Percentiles rank a stretch among this genome's conserved stretches.
These are phyloP conservation scores for Detonula confervacea DNA, from an alignment of 352 stramenopile genomes.

Conservation along the genomic window DNA sequence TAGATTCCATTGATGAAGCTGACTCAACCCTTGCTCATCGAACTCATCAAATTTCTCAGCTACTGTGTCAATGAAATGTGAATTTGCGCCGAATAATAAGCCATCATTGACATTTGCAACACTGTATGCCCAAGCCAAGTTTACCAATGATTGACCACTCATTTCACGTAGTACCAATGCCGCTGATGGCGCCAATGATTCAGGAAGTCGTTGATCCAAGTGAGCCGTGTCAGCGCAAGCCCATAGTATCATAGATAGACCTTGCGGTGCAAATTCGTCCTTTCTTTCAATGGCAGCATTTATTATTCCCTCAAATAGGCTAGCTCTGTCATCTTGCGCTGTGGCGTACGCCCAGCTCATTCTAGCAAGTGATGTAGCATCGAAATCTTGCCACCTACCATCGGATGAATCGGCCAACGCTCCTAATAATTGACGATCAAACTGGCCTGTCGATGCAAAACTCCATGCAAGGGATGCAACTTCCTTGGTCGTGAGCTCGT, in stretches of 20 bases:
- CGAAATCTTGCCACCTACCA: slow-evolving; percentile 31
- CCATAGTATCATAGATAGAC: slow-evolving; percentile 48
- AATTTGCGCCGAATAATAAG: slow-evolving; percentile 27
- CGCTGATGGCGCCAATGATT: slow-evolving; percentile 22
- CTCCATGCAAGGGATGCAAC: slow-evolving; percentile 50
- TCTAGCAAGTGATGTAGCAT: slow-evolving; percentile 40
- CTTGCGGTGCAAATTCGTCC: slow-evolving; percentile 41
- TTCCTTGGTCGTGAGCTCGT: slow-evolving; percentile 33
- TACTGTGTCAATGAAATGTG: no score
- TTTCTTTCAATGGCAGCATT: slow-evolving; percentile 17
- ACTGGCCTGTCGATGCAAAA: slow-evolving; percentile 35
- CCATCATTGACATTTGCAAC: slow-evolving; percentile 42
- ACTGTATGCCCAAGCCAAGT: slow-evolving; percentile 53
- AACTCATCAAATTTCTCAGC: no score
- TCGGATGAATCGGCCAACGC: slow-evolving; percentile 39
- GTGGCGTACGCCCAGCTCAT: slow-evolving; percentile 48
- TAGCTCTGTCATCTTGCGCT: slow-evolving; percentile 20
- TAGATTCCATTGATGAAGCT: slow-evolving; percentile 53
- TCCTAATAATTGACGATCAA: slow-evolving; percentile 35
- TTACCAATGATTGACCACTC: slow-evolving; percentile 41
- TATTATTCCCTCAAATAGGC: slow-evolving; percentile 34
- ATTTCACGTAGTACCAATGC: slow-evolving; percentile 23
- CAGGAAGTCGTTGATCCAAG: slow-evolving; percentile 27
- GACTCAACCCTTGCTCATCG: no score
- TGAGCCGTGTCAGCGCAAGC: slow-evolving; percentile 25